Conservation (phyloP, 139 green algal genomes). For the Pleodorina starrii region DNA sequence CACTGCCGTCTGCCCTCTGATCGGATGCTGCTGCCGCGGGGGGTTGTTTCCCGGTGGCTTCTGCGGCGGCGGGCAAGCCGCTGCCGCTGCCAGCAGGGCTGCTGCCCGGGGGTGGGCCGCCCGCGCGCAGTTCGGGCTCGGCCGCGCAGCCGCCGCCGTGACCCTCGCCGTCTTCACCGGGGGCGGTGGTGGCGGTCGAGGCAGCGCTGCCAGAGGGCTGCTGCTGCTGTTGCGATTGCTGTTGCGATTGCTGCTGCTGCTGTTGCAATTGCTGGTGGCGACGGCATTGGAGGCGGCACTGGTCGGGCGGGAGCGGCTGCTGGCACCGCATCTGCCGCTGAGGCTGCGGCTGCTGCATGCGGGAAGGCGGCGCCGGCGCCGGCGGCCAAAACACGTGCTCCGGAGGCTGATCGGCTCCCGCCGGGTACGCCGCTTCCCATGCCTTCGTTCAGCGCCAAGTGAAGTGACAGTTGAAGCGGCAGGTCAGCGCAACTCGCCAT, state of each 20-base stretch:
- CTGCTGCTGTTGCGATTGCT: neutral
- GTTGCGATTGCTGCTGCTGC: neutral
- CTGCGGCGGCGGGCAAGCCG: too few relatives aligned
- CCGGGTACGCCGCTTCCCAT: conserved; percentile 22
- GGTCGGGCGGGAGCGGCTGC: neutral
- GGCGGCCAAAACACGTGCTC: conserved; percentile 31
- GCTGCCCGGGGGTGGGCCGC: too few relatives aligned
- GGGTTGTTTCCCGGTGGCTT: too few relatives aligned
- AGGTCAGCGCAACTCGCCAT: too few relatives aligned
- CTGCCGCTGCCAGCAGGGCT: too few relatives aligned
- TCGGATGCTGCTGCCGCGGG: too few relatives aligned
- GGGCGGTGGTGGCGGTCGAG: too few relatives aligned
- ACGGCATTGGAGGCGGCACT: neutral
- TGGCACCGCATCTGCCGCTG: neutral
- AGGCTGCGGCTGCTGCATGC: neutral
- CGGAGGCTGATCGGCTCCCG: neutral
- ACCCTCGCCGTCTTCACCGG: neutral
- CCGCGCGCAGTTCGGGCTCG: too few relatives aligned
- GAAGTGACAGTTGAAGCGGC: too few relatives aligned
- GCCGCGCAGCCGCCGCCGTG: neutral
- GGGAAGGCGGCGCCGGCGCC: neutral
- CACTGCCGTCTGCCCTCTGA: too few relatives aligned
- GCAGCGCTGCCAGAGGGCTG: too few relatives aligned
- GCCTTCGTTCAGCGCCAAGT: neutral
- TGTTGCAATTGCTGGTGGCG: neutral